A percentile compares a stretch with the other conserved stretches of the same genome.
phyloP scores from a whole-genome alignment of 805 yeast species.

The Myxozyma vanderwaltii region DNA sequence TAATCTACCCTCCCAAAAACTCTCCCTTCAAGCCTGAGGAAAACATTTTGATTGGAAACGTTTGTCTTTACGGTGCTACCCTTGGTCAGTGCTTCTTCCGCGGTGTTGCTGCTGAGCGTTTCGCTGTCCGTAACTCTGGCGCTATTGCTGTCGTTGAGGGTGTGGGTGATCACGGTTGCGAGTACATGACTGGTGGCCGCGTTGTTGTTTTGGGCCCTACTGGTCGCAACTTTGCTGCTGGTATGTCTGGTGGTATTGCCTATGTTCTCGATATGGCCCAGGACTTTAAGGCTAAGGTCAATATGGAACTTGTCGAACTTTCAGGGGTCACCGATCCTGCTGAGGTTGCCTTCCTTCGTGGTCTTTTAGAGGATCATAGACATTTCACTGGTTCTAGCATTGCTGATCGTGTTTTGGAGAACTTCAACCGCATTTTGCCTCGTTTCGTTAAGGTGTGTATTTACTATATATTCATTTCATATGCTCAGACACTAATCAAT shows the following conservation, averaged over 20 bases:
- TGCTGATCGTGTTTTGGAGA: conserved; percentile 77
- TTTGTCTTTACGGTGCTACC: conserved; percentile 97
- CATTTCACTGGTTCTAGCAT: conserved; percentile 92
- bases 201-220: conserved; percentile 89
- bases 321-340: conserved; percentile 76
- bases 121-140: conserved; percentile 98
- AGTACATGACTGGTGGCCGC: conserved; percentile 99
- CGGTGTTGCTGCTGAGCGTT: conserved; percentile 98
- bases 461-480: conserved; percentile 59
- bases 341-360: conserved; percentile 92
- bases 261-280: conserved; percentile 95
- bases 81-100: conserved; percentile 90
- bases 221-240: conserved; percentile 93
- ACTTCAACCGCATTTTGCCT: conserved; percentile 85
- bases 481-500: not conserved
- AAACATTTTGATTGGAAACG: conserved; percentile 94
- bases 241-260: conserved; percentile 99
- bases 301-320: conserved; percentile 79
- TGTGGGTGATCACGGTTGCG: conserved; percentile 98
- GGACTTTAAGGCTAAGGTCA: conserved; percentile 73
- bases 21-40: conserved; percentile 90
- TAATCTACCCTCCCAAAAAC: conserved; percentile 86
- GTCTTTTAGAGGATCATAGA: conserved; percentile 90
- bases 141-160: conserved; percentile 97
- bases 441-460: conserved; percentile 86